Conservation (phyloP, 352 stramenopile genomes). For the Phytophthora foliorum region DNA sequence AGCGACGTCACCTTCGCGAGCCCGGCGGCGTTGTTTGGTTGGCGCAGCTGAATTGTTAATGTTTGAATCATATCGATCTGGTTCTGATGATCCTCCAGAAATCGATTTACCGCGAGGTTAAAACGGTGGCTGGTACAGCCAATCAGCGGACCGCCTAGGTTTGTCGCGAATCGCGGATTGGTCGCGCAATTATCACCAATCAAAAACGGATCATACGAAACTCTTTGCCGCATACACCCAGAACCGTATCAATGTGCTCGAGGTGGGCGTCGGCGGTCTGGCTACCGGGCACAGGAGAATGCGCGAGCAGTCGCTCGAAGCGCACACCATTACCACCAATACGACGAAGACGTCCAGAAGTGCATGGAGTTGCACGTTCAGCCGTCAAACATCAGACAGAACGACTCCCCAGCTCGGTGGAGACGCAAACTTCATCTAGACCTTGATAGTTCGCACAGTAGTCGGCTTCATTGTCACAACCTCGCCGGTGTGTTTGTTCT, state of each 20-base stretch:
- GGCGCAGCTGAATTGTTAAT: conserved; percentile 15
- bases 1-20: not conserved
- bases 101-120: conserved; percentile 6
- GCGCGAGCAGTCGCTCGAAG: conserved; percentile 10
- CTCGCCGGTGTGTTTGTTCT: conserved; percentile 14
- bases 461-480: not conserved
- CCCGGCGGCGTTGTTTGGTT: conserved; percentile 8
- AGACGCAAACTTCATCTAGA: not conserved
- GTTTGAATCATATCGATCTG: conserved; percentile 8
- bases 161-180: conserved; percentile 15
- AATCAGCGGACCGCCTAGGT: conserved; percentile 8
- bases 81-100: conserved; percentile 12
- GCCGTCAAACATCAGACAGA: conserved; percentile 30
- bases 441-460: not conserved
- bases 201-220: conserved; percentile 9
- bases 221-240: conserved; percentile 12
- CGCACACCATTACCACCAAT: not conserved
- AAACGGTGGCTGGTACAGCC: conserved; percentile 19
- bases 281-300: conserved; percentile 14
- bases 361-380: conserved; percentile 24
- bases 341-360: conserved; percentile 19
- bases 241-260: conserved; percentile 9
- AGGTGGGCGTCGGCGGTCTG: conserved; percentile 18
- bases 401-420: conserved; percentile 14
- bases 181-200: conserved; percentile 26